Percentiles rank a stretch among this genome's conserved stretches.
phyloP scores from a whole-genome alignment of 306 rosid genomes.

The Alnus glutinosa region DNA sequence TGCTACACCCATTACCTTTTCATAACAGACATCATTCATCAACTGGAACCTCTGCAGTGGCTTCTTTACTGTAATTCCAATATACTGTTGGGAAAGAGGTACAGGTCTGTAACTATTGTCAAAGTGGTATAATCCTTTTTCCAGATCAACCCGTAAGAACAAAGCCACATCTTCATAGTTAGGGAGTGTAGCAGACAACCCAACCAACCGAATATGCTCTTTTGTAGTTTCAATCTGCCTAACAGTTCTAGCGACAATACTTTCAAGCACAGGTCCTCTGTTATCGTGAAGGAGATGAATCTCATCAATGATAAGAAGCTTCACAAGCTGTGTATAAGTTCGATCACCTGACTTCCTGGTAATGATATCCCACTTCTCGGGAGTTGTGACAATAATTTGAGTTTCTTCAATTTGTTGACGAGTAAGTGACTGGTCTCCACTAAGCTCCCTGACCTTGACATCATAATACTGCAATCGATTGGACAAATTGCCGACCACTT shows the following conservation, averaged over 20 bases:
- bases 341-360: conserved; percentile 96
- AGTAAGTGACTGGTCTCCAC: too few species aligned
- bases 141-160: conserved; percentile 77
- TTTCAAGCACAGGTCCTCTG: conserved; percentile 83
- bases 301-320: too few species aligned
- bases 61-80: conserved; percentile 90
- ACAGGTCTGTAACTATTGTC: conserved; percentile 96
- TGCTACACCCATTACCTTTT: too few species aligned
- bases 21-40: conserved; percentile 45
- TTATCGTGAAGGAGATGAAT: too few species aligned
- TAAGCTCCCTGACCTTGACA: too few species aligned
- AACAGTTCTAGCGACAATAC: conserved; percentile 95
- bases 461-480: conserved; percentile 67
- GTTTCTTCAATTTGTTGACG: conserved; percentile 29
- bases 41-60: conserved; percentile 97
- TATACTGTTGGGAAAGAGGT: conserved; percentile 91
- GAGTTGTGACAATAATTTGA: conserved; percentile 95
- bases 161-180: conserved; percentile 84
- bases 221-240: conserved; percentile 91
- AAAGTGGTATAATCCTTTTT: conserved; percentile 71
- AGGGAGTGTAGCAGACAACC: too few species aligned
- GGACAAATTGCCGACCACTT: conserved; percentile 92
- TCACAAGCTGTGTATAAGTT: too few species aligned
- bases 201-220: conserved; percentile 53
- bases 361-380: conserved; percentile 99